A percentile compares a stretch with the other conserved stretches of the same genome.
These are phyloP conservation scores for Kwoniella sp. DNA, from an alignment of 768 basidiomycete genomes.

Conservation along the genomic window DNA sequence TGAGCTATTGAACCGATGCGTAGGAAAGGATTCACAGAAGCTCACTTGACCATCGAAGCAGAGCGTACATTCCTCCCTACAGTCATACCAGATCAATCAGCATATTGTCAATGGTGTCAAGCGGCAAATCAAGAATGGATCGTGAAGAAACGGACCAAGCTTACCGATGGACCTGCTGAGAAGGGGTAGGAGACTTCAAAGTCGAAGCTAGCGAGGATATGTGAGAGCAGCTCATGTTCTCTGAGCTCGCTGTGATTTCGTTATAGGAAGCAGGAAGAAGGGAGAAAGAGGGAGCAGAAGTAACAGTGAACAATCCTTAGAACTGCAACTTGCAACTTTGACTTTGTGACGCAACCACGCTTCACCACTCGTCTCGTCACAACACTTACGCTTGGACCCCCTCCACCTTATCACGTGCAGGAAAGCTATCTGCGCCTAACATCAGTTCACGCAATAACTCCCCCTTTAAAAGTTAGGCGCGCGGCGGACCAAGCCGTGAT, in stretches of 20 bases:
- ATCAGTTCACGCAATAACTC: too few relatives aligned
- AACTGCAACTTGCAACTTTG: not conserved
- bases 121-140: not conserved
- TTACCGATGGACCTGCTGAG: conserved; percentile 49
- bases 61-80: conserved; percentile 89
- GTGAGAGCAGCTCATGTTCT: conserved; percentile 37
- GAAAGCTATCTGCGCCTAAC: not conserved
- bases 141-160: not conserved
- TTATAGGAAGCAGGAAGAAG: not conserved
- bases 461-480: not conserved
- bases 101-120: conserved; percentile 16
- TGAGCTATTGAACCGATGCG: not conserved
- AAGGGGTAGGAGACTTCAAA: conserved; percentile 31
- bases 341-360: not conserved
- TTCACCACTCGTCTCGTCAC: too few relatives aligned
- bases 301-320: not conserved
- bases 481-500: not conserved
- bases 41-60: conserved; percentile 90
- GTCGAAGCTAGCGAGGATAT: conserved; percentile 16
- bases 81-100: not conserved
- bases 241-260: not conserved
- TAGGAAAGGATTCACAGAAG: conserved; percentile 11
- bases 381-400: not conserved
- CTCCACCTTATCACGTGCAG: not conserved
- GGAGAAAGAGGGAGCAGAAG: not conserved